Conservation (phyloP, 2,329 filamentous ascomycete genomes). For the Ophiostoma australiae region DNA sequence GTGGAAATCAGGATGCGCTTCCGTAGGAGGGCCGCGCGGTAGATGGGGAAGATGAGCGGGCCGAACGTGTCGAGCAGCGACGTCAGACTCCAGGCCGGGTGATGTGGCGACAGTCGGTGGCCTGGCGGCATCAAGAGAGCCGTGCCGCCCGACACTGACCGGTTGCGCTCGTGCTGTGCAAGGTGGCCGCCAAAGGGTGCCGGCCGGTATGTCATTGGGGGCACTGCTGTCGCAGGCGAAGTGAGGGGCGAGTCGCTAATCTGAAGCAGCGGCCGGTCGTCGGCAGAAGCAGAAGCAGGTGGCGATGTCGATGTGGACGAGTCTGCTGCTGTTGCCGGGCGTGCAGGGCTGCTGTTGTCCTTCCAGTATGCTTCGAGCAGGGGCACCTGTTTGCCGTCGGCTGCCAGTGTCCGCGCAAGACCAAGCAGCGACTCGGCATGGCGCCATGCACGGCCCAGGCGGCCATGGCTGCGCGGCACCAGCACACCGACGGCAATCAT, state of each 20-base stretch:
- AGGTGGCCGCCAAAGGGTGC: constrained; percentile 15
- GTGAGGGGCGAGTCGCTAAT: constrained; percentile 47
- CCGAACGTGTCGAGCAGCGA: constrained; percentile 78
- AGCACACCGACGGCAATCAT: constrained; percentile 91
- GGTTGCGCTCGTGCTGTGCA: neutral
- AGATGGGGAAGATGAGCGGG: constrained; percentile 84
- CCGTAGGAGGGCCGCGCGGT: constrained; percentile 77
- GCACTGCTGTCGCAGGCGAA: constrained; percentile 39
- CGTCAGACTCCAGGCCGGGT: constrained; percentile 80
- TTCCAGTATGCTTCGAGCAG: constrained; percentile 79
- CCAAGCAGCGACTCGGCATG: constrained; percentile 72
- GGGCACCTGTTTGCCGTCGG: constrained; percentile 57
- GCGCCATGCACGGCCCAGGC: constrained; percentile 82
- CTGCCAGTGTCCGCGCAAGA: constrained; percentile 65
- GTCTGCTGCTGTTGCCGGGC: neutral
- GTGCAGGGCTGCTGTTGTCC: constrained; percentile 39
- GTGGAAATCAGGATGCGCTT: constrained; percentile 85
- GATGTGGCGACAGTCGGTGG: constrained; percentile 67
- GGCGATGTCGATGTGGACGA: neutral
- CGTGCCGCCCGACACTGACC: constrained; percentile 51
- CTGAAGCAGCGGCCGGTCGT: constrained; percentile 33
- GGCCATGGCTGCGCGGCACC: constrained; percentile 78
- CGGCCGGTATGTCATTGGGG: constrained; percentile 38
- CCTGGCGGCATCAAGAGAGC: constrained; percentile 54
- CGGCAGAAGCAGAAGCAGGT: constrained; percentile 29